Evolutionary conservation across 805 yeast species (phyloP), one percentile per base, ranked within the genome.

Genomic region (Sugiyamaella smithiae): DNA sequence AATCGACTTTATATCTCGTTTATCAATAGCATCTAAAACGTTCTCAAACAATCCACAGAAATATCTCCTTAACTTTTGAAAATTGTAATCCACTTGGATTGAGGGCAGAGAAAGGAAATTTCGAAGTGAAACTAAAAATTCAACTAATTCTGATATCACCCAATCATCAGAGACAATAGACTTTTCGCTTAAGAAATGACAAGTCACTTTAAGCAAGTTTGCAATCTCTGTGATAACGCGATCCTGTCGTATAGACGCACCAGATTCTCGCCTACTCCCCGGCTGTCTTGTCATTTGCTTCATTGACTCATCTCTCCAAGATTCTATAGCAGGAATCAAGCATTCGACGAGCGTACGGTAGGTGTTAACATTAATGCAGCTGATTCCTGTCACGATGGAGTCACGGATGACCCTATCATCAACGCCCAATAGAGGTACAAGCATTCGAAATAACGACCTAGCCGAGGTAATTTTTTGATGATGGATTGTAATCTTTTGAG

Each of bases 391-490:
- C n/a, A 89, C 88, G 12, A 90, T 81, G 0, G 97, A 93, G 54
- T 90, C 96, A 52, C 87, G 74, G 6, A 93, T 78, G 55, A 81
- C 72, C 2, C 76, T 73, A 51, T 86, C 88, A 1, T 81, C 80
- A 0, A 89, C 81, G 24, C 78, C 82, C 42, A 93, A 66, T 24
- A 93, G 70, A 0, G 97, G 97, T 32, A 88, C 71, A 0, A 88
- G 90, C 84, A 93, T 82, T 49, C 84, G 77, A 69, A 93, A 93
- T 1, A 93, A 82, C 0, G 96, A 84, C 51, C 84, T 83, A 0
- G 97, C 97, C 52, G 97, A 88, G 1, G 96, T 90, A 48, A 93
- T 90, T 44, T 88, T 85, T 62, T 89, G 95, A 57, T 87, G 95
- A 58, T 88, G 96, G 29, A 88, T 77, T 0, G 87, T 87, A 58